Conservation (phyloP, 2,329 filamentous ascomycete species). For the Gremmenia infestans region DNA sequence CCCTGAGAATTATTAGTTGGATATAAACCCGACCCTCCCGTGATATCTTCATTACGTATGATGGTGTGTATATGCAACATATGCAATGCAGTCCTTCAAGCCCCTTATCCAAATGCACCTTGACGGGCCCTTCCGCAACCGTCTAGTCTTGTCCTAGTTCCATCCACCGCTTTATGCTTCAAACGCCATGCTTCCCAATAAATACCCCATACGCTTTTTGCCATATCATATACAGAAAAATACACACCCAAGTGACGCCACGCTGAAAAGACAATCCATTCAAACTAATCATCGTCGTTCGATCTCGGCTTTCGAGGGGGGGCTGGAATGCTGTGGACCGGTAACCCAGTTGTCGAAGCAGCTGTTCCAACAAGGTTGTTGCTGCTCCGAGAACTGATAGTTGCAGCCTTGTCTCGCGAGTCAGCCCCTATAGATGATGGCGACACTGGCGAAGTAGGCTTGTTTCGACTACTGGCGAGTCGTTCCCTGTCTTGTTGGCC, state of each 20-base stretch:
- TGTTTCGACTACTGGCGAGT: not conserved
- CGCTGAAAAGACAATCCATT: not conserved
- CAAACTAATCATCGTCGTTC: conserved; percentile 12
- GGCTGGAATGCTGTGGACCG: conserved; percentile 27
- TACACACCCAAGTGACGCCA: not conserved
- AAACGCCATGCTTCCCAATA: not conserved
- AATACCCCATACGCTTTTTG: not conserved
- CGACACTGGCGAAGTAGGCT: conserved; percentile 9
- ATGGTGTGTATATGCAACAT: not conserved
- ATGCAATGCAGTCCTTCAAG: not conserved
- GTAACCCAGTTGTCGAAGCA: conserved; percentile 18
- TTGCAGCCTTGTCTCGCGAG: not conserved
- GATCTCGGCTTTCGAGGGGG: conserved; percentile 23
- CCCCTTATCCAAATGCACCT: not conserved
- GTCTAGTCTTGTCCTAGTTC: too few species aligned
- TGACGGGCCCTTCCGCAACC: not conserved
- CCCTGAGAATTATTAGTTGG: not conserved
- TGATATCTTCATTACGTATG: not conserved
- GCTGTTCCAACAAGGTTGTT: conserved; percentile 11
- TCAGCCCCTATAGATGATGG: conserved; percentile 3
- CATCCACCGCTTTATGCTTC: not conserved
- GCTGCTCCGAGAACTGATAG: conserved; percentile 16
- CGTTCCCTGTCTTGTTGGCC: conserved; percentile 12
- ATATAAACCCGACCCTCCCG: not conserved
- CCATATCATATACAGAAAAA: not conserved